Evolutionary conservation across 441 rosid genomes (phyloP).

Genomic region (Erodium texanum): DNA sequence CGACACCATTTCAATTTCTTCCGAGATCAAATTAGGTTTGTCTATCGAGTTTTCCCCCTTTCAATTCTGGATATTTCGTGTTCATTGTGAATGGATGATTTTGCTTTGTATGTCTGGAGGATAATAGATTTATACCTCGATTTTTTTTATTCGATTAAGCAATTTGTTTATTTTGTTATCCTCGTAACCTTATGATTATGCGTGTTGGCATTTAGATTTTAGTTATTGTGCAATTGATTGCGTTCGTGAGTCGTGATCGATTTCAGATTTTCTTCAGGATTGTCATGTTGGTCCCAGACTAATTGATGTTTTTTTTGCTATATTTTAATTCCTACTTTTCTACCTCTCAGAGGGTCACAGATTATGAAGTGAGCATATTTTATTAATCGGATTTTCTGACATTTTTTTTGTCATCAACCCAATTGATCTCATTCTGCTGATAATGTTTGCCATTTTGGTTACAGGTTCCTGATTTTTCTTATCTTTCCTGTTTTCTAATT

Average conservation of each 20-base stretch:
- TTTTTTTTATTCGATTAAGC: not conserved
- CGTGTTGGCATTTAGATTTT: not conserved
- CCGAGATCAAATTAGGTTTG: conserved; percentile 34
- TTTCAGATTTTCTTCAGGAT: not conserved
- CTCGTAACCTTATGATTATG: not conserved
- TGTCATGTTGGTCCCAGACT: not conserved
- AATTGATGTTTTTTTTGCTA: not conserved
- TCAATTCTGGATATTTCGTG: not conserved
- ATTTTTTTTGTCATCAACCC: not conserved
- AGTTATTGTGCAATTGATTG: not conserved
- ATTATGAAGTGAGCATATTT: not conserved
- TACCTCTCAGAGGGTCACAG: not conserved
- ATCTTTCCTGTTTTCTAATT: too few species aligned
- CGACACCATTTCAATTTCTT: conserved; percentile 22
- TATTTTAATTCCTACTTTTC: not conserved
- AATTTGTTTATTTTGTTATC: not conserved
- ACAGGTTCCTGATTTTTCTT: not conserved
- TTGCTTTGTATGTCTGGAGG: not conserved
- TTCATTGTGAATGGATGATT: not conserved
- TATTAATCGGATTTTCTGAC: not conserved
- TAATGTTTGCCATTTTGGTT: not conserved
- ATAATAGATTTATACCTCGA: not conserved
- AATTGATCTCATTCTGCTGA: not conserved
- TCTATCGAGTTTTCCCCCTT: conserved; percentile 7
- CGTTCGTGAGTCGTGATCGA: not conserved